These are phyloP conservation scores for Volvox carteri DNA, from an alignment of 163 green algal species.

Conservation along the genomic window DNA sequence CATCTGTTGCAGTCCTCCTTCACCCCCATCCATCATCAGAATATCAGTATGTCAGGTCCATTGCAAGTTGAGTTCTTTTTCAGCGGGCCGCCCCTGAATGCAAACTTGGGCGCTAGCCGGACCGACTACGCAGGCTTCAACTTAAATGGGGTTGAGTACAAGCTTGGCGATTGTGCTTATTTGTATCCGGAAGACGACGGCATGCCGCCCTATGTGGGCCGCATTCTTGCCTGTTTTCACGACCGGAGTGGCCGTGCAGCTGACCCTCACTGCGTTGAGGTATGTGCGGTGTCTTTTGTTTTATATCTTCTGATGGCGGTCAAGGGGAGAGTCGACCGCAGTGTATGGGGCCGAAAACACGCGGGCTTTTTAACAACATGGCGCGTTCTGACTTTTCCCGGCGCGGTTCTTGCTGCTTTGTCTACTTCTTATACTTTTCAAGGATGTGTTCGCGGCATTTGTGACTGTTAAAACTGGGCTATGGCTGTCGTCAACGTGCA, in stretches of 20 bases:
- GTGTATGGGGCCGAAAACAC: neutral
- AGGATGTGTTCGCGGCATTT: neutral
- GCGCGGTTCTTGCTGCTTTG: neutral
- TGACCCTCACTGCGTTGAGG: slow-evolving; percentile 64
- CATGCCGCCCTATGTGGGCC: slow-evolving; percentile 59
- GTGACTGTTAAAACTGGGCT: neutral
- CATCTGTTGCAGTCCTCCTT: neutral
- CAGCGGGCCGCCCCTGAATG: slow-evolving; percentile 24
- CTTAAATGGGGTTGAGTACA: slow-evolving; percentile 47
- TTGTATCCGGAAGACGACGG: slow-evolving; percentile 64
- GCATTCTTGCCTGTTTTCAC: slow-evolving; percentile 53
- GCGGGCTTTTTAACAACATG: slow-evolving; percentile 21
- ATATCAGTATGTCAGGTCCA: slow-evolving; percentile 37
- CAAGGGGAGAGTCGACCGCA: neutral
- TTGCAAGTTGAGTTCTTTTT: slow-evolving; percentile 46
- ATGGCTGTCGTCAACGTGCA: neutral
- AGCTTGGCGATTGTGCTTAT: slow-evolving; percentile 46
- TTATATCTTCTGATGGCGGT: no score
- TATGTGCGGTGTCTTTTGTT: neutral
- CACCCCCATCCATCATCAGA: slow-evolving; percentile 15
- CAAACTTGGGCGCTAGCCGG: neutral
- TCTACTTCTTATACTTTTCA: neutral
- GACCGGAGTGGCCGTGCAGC: slow-evolving; percentile 16
- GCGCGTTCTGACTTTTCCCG: neutral
- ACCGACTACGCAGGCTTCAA: slow-evolving; percentile 36